Conservation (phyloP, 164 flowering plant species). For the Vitis amurensis region DNA sequence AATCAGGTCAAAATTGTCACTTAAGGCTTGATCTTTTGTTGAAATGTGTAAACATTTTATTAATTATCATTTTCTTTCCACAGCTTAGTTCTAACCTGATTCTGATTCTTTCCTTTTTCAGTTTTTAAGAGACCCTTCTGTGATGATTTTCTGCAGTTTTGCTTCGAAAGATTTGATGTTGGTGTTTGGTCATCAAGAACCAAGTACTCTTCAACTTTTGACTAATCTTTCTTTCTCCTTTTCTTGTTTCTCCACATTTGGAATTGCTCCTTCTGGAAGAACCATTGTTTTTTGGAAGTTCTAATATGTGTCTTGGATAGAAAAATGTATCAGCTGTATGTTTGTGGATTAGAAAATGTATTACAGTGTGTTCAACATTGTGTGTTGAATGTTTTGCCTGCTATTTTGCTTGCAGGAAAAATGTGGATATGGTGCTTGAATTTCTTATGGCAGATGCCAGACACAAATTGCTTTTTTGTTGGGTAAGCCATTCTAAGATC, state of each 20-base stretch:
- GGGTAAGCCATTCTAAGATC: constrained; percentile 42
- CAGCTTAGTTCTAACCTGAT: constrained; percentile 8
- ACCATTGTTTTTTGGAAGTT: not conserved
- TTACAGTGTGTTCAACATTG: not conserved
- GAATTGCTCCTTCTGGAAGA: not conserved
- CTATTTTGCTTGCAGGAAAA: constrained; percentile 35
- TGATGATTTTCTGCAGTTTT: constrained; percentile 57
- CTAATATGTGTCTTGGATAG: not conserved
- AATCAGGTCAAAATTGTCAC: constrained; percentile 39
- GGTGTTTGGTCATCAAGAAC: constrained; percentile 71
- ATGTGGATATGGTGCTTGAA: constrained; percentile 33
- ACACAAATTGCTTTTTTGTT: constrained; percentile 46
- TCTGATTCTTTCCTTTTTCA: constrained; percentile 22
- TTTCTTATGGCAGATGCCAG: constrained; percentile 39
- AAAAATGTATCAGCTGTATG: not conserved
- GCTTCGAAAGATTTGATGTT: constrained; percentile 58
- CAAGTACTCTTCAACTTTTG: constrained; percentile 30
- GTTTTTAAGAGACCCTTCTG: constrained; percentile 69
- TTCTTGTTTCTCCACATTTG: not conserved
- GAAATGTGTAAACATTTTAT: not conserved
- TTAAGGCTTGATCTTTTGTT: not conserved
- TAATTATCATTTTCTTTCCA: not conserved
- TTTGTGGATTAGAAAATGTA: not conserved
- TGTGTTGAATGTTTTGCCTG: too few relatives aligned
- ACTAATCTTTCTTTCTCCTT: constrained; percentile 1